These are phyloP conservation scores for Penicillium turbatum DNA, from an alignment of 495 filamentous ascomycete genomes.

Conservation along the genomic window DNA sequence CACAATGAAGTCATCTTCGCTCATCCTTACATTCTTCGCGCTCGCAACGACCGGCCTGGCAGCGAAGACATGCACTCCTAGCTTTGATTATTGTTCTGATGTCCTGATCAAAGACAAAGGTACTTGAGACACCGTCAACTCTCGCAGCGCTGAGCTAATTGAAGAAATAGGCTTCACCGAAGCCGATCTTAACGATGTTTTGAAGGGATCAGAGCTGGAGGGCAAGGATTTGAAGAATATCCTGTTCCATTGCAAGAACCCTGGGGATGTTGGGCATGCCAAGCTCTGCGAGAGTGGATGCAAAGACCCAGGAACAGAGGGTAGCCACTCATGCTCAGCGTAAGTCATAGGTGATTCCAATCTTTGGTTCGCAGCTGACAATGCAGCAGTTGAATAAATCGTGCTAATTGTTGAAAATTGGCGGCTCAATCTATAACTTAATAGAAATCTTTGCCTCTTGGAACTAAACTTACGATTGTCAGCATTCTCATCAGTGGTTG, in stretches of 20 bases:
- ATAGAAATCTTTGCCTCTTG: no score
- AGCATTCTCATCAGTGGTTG: no score
- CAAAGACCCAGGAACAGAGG: constrained; percentile 29
- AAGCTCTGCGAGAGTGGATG: constrained; percentile 35
- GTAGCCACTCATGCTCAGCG: constrained; percentile 33
- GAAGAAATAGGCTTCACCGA: constrained; percentile 30
- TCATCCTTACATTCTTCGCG: constrained; percentile 25
- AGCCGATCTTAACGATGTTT: constrained; percentile 27
- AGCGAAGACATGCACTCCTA: constrained; percentile 36
- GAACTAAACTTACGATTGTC: no score
- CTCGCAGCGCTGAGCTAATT: not conserved
- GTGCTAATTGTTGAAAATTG: no score
- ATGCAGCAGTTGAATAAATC: not conserved
- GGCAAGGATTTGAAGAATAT: constrained; percentile 29
- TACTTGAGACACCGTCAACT: constrained; percentile 1
- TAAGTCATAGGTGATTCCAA: constrained; percentile 3
- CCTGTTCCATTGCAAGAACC: constrained; percentile 40
- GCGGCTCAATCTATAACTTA: not conserved
- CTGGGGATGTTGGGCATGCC: constrained; percentile 35
- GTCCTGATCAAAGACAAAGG: constrained; percentile 33
- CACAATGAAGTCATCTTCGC: constrained; percentile 28
- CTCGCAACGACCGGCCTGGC: constrained; percentile 27
- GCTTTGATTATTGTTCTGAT: constrained; percentile 40
- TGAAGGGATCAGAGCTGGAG: constrained; percentile 32
- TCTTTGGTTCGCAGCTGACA: not conserved